Evolutionary conservation across 2,329 filamentous ascomycete genomes (phyloP), one percentile per base, ranked within the genome.

Genomic region (Penicillium sp.): DNA sequence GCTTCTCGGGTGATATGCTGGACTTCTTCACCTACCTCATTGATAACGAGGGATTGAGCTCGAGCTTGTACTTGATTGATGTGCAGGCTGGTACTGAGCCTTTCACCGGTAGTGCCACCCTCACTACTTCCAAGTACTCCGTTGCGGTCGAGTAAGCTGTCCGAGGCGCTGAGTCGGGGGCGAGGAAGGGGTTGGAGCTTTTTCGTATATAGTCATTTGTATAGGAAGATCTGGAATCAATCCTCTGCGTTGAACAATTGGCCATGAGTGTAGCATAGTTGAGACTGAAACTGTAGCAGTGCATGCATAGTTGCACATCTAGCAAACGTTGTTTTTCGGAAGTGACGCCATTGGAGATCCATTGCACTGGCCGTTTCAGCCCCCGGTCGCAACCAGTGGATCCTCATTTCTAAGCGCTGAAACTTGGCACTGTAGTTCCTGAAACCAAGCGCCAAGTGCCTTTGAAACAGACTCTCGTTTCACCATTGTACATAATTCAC

Each of bases 11-110:
- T 29, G 84, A 89, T 68, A 66, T 88, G 61, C 78, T 78, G 63
- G 72, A 78, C 7, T 89, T 89, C 73, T 74, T 85, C 60, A 77
- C 74, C 8, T 87, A 87, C 68, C 74, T 89, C 24, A 76, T 75
- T 54, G 69, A 78, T 4, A 68, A 70, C 50, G 63, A 74, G 57
- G 69, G 65, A 14, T 47, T 74, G 35, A 63, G 65, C 48, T 62
- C 61, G 39, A 78, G 65, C 63, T 81, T 87, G 75, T 84, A 83
- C 62, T 65, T 88, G 57, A 76, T 79, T 60, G 79, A 77, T 57
- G 74, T 84, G 8, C 71, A 75, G 66, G 72, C 72, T 47, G 72
- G 72, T 19, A 72, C 72, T 9, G 72, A 75, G 65, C 71, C 72
- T 16, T 75, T 75, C 59, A 72, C 65, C 19, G 72, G 72, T 3